A percentile compares a stretch with the other conserved stretches of the same genome.
phyloP scores from a whole-genome alignment of 2,329 filamentous ascomycete species.

The Raffaelea ambrosiae region DNA sequence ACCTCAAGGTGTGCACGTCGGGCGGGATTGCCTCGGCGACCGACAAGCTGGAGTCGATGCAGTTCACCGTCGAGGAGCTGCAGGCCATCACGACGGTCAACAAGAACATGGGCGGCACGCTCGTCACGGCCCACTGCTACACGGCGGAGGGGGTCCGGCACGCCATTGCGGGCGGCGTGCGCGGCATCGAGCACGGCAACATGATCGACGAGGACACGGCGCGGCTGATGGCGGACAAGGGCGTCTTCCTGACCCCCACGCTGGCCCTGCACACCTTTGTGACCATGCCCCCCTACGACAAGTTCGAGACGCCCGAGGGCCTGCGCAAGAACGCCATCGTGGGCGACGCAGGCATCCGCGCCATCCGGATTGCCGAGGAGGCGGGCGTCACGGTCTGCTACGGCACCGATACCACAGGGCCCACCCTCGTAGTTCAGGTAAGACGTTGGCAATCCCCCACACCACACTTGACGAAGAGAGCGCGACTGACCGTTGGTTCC shows the following conservation, averaged over 20 bases:
- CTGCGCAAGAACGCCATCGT: conserved; percentile 39
- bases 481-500: no score
- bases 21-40: conserved; percentile 44
- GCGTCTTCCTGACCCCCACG: conserved; percentile 41
- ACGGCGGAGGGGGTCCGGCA: conserved; percentile 40
- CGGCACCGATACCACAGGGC: no score
- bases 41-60: conserved; percentile 38
- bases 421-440: no score
- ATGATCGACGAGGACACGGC: conserved; percentile 30
- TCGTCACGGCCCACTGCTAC: conserved; percentile 46
- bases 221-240: conserved; percentile 36
- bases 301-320: conserved; percentile 31
- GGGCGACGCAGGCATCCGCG: conserved; percentile 32
- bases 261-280: conserved; percentile 40
- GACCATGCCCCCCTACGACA: conserved; percentile 28
- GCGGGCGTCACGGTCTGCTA: conserved; percentile 45
- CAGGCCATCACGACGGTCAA: conserved; percentile 39
- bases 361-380: conserved; percentile 35
- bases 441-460: no score
- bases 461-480: no score
- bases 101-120: conserved; percentile 34
- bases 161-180: conserved; percentile 40
- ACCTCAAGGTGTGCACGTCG: conserved; percentile 48
- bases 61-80: conserved; percentile 45
- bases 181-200: no score